phyloP scores from a whole-genome alignment of 352 stramenopile species.

The Phytophthora nicotianae region DNA sequence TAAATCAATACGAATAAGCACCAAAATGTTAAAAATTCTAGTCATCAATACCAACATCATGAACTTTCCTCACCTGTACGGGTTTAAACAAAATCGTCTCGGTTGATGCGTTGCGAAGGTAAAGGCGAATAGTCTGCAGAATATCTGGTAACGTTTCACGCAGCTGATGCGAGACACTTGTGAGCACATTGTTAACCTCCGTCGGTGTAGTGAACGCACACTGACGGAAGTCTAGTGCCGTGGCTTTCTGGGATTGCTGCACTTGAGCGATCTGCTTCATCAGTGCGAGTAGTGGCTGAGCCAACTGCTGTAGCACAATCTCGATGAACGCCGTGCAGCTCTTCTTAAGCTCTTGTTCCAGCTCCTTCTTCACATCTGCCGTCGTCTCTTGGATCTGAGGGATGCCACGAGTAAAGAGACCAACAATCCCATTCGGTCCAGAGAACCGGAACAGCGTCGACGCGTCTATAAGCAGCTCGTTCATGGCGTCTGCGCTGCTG shows the following conservation, averaged over 20 bases:
- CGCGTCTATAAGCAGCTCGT: constrained; percentile 66
- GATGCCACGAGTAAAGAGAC: constrained; percentile 70
- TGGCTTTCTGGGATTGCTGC: constrained; percentile 46
- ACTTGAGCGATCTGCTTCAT: constrained; percentile 71
- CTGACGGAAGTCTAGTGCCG: constrained; percentile 46
- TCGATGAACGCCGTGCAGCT: constrained; percentile 86
- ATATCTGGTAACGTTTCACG: constrained; percentile 47
- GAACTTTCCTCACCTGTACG: constrained; percentile 55
- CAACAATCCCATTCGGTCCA: constrained; percentile 59
- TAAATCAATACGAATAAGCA: constrained; percentile 19
- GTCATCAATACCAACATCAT: not conserved
- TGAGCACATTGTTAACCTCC: constrained; percentile 53
- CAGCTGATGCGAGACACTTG: constrained; percentile 47
- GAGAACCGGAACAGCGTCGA: constrained; percentile 72
- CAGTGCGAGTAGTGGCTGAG: constrained; percentile 55
- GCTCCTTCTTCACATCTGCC: constrained; percentile 78
- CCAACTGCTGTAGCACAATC: constrained; percentile 64
- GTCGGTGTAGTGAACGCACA: constrained; percentile 49
- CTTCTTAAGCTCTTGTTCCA: constrained; percentile 81
- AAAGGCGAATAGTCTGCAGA: constrained; percentile 67
- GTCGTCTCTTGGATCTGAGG: constrained; percentile 82
- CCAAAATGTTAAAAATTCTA: constrained; percentile 1
- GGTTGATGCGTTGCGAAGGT: constrained; percentile 80
- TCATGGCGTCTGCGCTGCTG: constrained; percentile 76
- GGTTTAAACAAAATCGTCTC: constrained; percentile 87